Conservation (phyloP, 331 rosid species). For the Malus hybrid region DNA sequence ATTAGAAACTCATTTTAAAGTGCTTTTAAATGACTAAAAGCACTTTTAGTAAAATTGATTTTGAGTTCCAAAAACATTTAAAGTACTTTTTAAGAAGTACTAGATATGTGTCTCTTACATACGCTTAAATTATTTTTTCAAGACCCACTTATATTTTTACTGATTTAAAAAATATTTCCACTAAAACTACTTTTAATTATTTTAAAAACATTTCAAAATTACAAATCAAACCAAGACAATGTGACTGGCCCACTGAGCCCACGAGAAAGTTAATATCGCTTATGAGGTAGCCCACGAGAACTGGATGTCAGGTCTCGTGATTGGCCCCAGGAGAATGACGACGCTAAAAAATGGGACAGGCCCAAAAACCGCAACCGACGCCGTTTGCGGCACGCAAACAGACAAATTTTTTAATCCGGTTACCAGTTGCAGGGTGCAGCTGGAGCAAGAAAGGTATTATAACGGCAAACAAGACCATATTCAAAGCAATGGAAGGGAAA, state of each 20-base stretch:
- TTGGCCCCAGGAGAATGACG: too few relatives aligned
- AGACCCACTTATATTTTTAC: too few relatives aligned
- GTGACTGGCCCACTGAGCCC: neutral
- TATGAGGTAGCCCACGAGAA: neutral
- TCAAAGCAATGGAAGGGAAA: neutral
- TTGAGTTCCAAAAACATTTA: too few relatives aligned
- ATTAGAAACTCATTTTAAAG: too few relatives aligned
- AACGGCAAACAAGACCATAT: neutral
- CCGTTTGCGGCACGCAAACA: neutral
- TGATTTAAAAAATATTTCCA: too few relatives aligned
- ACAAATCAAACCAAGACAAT: neutral
- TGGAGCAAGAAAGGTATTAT: neutral
- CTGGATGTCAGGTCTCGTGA: neutral
- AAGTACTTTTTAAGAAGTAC: too few relatives aligned
- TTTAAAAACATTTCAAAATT: neutral
- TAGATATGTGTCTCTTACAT: accelerated
- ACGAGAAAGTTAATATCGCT: neutral
- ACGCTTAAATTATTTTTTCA: too few relatives aligned
- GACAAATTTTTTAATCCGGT: neutral
- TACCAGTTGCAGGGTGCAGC: neutral
- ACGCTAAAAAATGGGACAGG: too few relatives aligned
- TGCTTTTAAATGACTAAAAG: too few relatives aligned
- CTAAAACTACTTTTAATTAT: too few relatives aligned
- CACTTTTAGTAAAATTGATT: too few relatives aligned
- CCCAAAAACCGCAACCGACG: neutral